Evolutionary conservation across 805 yeast genomes (phyloP), one percentile per base, ranked within the genome.

Genomic region (Kazachstania taianensis): DNA sequence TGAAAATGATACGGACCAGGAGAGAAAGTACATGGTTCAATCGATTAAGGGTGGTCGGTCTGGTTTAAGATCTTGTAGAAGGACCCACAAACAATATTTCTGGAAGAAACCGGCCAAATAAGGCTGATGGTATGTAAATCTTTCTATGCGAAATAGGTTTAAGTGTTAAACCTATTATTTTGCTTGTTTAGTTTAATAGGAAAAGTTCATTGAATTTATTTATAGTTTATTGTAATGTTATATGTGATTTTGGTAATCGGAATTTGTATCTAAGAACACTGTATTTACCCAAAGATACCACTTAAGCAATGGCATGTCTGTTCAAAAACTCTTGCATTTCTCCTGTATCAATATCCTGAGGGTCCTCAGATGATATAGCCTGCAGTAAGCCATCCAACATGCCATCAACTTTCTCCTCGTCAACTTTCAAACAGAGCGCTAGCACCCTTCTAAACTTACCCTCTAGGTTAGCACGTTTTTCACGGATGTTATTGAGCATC

Each of bases 391-490:
- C 94, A 44, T 83, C 92, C 33, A 89, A 67, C 48, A 92, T 69
- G 36, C 69, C 72, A 54, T 84, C 94, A 22, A 92, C 94, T 43
- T 77, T 79, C 36, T 71, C 73, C 36, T 81, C 82, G 32, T 77
- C 86, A 19, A 85, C 89, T 18, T 92, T 92, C 3, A 95, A 81
- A 63, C 97, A 87, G 35, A 85, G 66, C 19, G 94, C 76, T 25
- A 89, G 86, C 13, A 89, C 95, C 48, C 82, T 71, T 49, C 92
- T 78, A 62, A 86, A 92, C 57, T 89, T 89, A 19, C 66, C 63
- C 48, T 81, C 89, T 32, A 81, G 59, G 37, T 67, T 73, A 15
- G 67, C 59, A 14, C 79, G 74, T 8, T 75, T 68, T 12, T 70
- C 57, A 27, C 66, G 67, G 43, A 86, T 67, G 7, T 62, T 65